Evolutionary conservation across 768 basidiomycete genomes (phyloP).

Genomic region (Podaxis sp.): DNA sequence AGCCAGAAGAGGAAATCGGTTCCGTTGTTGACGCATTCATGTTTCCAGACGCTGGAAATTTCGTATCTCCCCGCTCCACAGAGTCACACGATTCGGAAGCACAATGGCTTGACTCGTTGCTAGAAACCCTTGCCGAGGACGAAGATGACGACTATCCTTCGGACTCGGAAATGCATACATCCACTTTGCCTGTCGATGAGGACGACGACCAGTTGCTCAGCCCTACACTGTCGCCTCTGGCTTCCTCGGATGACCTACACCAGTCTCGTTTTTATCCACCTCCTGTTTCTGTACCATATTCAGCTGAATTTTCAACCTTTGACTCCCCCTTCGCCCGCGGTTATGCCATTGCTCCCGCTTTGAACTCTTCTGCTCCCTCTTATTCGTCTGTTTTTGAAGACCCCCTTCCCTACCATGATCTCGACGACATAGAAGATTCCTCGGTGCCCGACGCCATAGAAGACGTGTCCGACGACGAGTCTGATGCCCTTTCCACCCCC

Average conservation of each 20-base stretch:
- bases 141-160: slow-evolving; percentile 56
- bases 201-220: slow-evolving; percentile 64
- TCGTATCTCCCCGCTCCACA: slow-evolving; percentile 36
- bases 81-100: slow-evolving; percentile 58
- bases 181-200: slow-evolving; percentile 54
- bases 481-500: slow-evolving; percentile 65
- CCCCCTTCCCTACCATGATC: slow-evolving; percentile 61
- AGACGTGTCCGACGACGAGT: slow-evolving; percentile 84
- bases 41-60: slow-evolving; percentile 73
- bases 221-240: slow-evolving; percentile 67
- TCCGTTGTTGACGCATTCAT: slow-evolving; percentile 69
- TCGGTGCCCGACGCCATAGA: slow-evolving; percentile 80
- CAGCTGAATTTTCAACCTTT: slow-evolving; percentile 26
- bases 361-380: slow-evolving; percentile 46
- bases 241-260: slow-evolving; percentile 72
- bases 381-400: slow-evolving; percentile 45
- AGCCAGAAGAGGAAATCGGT: slow-evolving; percentile 47
- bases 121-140: slow-evolving; percentile 72
- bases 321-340: slow-evolving; percentile 33
- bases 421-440: slow-evolving; percentile 65
- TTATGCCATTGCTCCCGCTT: slow-evolving; percentile 46
- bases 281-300: slow-evolving; percentile 43
- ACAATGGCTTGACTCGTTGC: slow-evolving; percentile 78
- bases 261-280: slow-evolving; percentile 46
- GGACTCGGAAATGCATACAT: slow-evolving; percentile 43